These are phyloP conservation scores for Mucor irregularis DNA, from an alignment of 371 early-diverging fungal species.

Conservation along the genomic window DNA sequence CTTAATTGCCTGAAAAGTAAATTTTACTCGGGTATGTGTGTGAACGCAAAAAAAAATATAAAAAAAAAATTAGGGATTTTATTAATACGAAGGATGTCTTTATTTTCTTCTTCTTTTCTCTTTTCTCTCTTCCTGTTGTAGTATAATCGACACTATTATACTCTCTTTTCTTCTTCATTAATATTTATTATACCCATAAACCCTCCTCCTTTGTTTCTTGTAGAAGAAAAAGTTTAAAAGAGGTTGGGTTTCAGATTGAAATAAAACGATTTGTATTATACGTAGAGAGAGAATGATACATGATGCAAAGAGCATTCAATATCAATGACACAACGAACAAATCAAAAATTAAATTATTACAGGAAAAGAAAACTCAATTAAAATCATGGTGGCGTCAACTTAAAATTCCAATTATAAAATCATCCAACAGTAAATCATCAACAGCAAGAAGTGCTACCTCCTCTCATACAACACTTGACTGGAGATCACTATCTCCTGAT, in stretches of 20 bases:
- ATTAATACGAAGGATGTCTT: background rate
- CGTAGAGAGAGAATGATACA: too few relatives aligned
- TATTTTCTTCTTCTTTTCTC: slow-evolving; percentile 1
- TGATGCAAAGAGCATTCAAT: too few relatives aligned
- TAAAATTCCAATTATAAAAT: background rate
- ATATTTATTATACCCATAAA: background rate
- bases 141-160: too few relatives aligned
- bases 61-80: background rate
- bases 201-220: background rate
- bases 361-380: slow-evolving; percentile 11
- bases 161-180: background rate
- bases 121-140: background rate
- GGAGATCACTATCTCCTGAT: slow-evolving; percentile 31
- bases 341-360: slow-evolving; percentile 5
- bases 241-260: background rate
- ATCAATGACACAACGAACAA: background rate
- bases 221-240: slow-evolving; percentile 1
- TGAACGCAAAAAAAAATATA: background rate
- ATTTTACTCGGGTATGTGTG: slow-evolving; percentile 21
- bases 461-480: slow-evolving; percentile 18
- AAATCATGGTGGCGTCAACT: slow-evolving; percentile 27
- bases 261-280: too few relatives aligned
- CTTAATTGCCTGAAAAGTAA: slow-evolving; percentile 20
- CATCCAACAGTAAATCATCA: too few relatives aligned
- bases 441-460: slow-evolving; percentile 2